These are phyloP conservation scores for Psophocarpus tetragonolobus DNA, from an alignment of 306 rosid species.

Conservation along the genomic window DNA sequence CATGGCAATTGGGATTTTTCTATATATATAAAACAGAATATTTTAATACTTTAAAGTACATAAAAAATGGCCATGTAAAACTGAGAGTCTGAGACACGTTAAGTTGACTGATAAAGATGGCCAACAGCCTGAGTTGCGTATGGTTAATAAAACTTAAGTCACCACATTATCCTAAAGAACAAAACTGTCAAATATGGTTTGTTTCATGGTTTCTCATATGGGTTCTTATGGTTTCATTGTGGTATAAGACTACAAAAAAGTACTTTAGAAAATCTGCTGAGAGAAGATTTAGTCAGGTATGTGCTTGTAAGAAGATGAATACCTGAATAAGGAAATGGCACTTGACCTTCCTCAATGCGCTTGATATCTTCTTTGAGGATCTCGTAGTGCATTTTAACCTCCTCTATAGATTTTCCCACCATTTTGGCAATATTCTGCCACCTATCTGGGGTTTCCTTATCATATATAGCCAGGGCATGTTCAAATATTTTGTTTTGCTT, in stretches of 20 bases:
- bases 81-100: neutral
- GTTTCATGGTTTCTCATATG: neutral
- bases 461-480: conserved; percentile 66
- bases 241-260: neutral
- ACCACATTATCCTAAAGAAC: neutral
- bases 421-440: conserved; percentile 78
- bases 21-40: no score
- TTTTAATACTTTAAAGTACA: neutral
- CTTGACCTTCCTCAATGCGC: conserved; percentile 65
- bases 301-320: neutral
- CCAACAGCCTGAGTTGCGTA: neutral
- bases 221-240: neutral
- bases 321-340: conserved; percentile 53
- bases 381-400: conserved; percentile 75
- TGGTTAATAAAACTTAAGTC: neutral
- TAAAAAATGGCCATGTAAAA: neutral
- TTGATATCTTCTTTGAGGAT: conserved; percentile 65
- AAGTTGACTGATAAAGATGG: neutral
- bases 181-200: neutral
- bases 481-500: conserved; percentile 70
- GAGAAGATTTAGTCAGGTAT: neutral
- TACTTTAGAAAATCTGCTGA: neutral
- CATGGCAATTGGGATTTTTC: no score
- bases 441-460: conserved; percentile 69
- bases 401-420: conserved; percentile 71